Conservation (phyloP, 345 rosid species). For the Citrus trifoliata region DNA sequence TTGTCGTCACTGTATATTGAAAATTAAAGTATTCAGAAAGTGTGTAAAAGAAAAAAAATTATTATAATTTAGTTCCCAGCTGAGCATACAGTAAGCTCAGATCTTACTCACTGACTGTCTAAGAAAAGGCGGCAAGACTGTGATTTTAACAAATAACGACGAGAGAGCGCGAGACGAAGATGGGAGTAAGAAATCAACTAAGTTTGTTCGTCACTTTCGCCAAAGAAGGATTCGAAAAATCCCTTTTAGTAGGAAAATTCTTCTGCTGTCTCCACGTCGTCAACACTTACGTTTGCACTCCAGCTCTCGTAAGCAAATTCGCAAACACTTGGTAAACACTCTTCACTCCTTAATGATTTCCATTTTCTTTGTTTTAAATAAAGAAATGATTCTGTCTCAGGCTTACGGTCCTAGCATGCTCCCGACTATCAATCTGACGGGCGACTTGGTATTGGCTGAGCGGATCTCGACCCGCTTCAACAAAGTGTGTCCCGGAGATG, state of each 20-base stretch:
- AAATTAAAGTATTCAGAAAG: too few species aligned
- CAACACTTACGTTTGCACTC: conserved; percentile 39
- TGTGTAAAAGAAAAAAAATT: too few species aligned
- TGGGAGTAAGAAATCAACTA: background rate
- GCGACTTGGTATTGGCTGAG: conserved; percentile 52
- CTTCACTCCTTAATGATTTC: too few species aligned
- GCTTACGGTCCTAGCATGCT: conserved; percentile 74
- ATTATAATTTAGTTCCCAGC: too few species aligned
- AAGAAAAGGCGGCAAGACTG: too few species aligned
- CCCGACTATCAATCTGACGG: conserved; percentile 53
- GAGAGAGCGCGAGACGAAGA: background rate
- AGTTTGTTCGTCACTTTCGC: background rate
- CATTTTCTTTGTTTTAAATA: background rate
- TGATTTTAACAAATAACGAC: too few species aligned
- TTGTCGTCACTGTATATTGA: too few species aligned
- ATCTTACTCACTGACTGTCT: too few species aligned
- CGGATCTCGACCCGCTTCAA: conserved; percentile 37
- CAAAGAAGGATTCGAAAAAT: conserved; percentile 19
- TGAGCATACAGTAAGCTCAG: too few species aligned
- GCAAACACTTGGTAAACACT: background rate
- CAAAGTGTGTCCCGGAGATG: conserved; percentile 60
- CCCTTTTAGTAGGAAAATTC: conserved; percentile 24
- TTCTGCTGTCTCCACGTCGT: conserved; percentile 52
- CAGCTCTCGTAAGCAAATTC: conserved; percentile 35
- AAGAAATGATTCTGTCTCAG: conserved; percentile 24